These are phyloP conservation scores for Macadamia tetraphylla DNA, from an alignment of 164 flowering plant species.

Conservation along the genomic window DNA sequence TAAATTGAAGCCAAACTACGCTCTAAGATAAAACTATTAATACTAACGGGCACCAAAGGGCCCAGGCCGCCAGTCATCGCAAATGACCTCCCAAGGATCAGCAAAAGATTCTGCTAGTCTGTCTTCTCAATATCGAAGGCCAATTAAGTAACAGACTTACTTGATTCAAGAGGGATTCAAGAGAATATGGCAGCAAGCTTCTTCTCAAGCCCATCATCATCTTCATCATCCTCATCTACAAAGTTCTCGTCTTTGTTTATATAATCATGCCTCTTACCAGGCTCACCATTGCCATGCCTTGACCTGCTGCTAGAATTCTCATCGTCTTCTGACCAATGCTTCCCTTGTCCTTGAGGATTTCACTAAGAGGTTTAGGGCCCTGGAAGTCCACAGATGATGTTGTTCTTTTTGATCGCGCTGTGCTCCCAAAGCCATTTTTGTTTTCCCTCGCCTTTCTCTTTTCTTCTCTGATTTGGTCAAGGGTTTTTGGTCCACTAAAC, in stretches of 20 bases:
- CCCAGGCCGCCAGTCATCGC: not conserved
- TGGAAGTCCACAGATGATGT: conserved; percentile 25
- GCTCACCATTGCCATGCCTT: conserved; percentile 2
- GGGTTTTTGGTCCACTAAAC: conserved; percentile 58
- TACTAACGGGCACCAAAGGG: not conserved
- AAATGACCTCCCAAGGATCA: not conserved
- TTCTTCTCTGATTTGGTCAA: conserved; percentile 57
- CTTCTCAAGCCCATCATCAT: conserved; percentile 15
- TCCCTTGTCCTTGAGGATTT: conserved; percentile 44
- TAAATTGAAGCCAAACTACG: no score
- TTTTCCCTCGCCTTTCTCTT: conserved; percentile 31
- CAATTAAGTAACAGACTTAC: not conserved
- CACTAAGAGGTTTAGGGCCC: conserved; percentile 56
- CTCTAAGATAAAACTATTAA: not conserved
- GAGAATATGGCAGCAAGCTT: conserved; percentile 19
- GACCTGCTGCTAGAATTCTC: conserved; percentile 7
- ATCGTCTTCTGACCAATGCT: conserved; percentile 9
- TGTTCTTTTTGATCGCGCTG: conserved; percentile 4
- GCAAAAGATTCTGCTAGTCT: not conserved
- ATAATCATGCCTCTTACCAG: conserved; percentile 5
- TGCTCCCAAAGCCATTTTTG: conserved; percentile 14
- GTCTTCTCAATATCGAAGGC: conserved; percentile 1
- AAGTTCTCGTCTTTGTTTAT: conserved; percentile 4
- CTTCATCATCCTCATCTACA: conserved; percentile 16
- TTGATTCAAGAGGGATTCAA: conserved; percentile 1